These are phyloP conservation scores for Andrographis paniculata DNA, from an alignment of 305 asterid species.

Conservation along the genomic window DNA sequence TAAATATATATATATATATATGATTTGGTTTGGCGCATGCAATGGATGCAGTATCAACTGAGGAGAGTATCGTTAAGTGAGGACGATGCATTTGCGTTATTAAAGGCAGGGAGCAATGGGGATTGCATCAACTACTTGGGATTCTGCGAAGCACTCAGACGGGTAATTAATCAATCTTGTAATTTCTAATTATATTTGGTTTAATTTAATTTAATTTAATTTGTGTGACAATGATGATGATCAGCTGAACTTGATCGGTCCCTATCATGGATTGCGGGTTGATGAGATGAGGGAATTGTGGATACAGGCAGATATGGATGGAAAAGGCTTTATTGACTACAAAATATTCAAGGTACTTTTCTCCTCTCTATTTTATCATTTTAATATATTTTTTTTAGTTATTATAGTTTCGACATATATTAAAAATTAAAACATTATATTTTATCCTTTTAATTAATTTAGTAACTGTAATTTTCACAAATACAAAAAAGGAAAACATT, in stretches of 20 bases:
- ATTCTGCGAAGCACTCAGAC: constrained; percentile 80
- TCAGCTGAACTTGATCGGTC: constrained; percentile 77
- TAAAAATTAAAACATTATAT: too few species aligned
- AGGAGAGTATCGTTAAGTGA: constrained; percentile 75
- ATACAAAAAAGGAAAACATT: too few species aligned
- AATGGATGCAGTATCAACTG: constrained; percentile 77
- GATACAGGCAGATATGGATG: constrained; percentile 83
- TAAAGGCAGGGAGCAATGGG: constrained; percentile 67
- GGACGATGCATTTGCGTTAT: constrained; percentile 73
- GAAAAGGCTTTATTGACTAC: constrained; percentile 69
- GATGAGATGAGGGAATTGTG: constrained; percentile 79
- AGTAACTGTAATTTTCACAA: too few species aligned
- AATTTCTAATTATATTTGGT: not conserved
- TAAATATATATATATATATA: too few species aligned
- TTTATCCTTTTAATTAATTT: too few species aligned
- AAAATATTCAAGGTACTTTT: constrained; percentile 68
- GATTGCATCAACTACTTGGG: constrained; percentile 69
- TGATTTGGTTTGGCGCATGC: too few species aligned
- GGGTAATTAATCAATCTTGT: constrained; percentile 33
- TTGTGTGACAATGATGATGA: too few species aligned
- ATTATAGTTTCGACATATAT: too few species aligned
- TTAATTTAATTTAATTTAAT: too few species aligned
- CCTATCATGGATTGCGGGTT: constrained; percentile 65
- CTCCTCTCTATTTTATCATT: not conserved
- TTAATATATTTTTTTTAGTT: too few species aligned